These are phyloP conservation scores for Suillus discolor DNA, from an alignment of 768 basidiomycete species.

Conservation along the genomic window DNA sequence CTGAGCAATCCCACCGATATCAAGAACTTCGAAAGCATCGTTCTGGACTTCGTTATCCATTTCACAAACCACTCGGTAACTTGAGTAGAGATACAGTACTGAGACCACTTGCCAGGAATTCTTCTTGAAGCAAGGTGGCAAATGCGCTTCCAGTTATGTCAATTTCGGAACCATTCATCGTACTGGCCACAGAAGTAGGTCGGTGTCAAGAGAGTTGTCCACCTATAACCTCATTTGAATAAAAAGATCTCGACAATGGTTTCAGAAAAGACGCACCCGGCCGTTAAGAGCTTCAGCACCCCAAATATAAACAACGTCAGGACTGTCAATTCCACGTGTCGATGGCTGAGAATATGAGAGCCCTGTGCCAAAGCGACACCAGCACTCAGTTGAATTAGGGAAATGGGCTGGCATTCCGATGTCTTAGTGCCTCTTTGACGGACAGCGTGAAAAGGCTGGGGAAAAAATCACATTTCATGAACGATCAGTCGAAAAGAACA, in stretches of 20 bases:
- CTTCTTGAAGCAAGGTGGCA: neutral
- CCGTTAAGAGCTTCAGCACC: constrained; percentile 8
- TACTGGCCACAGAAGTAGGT: neutral
- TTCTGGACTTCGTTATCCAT: neutral
- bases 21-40: constrained; percentile 12
- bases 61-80: neutral
- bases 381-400: constrained; percentile 5
- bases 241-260: neutral
- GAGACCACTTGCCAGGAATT: neutral
- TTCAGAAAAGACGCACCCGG: constrained; percentile 4
- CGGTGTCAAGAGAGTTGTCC: constrained; percentile 18
- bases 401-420: constrained; percentile 14
- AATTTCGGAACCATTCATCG: constrained; percentile 9
- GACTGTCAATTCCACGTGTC: neutral
- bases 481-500: neutral
- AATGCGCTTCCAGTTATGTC: constrained; percentile 12
- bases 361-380: constrained; percentile 13
- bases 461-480: neutral
- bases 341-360: neutral
- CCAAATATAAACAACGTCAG: constrained; percentile 6
- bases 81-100: neutral
- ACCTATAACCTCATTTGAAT: constrained; percentile 3
- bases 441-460: constrained; percentile 8
- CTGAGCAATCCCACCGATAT: constrained; percentile 12
- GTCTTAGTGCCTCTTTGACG: constrained; percentile 14